A percentile compares a stretch with the other conserved stretches of the same genome.
Evolutionary conservation across 129 eudicot species (phyloP).

Genomic region (Artemisia annua): DNA sequence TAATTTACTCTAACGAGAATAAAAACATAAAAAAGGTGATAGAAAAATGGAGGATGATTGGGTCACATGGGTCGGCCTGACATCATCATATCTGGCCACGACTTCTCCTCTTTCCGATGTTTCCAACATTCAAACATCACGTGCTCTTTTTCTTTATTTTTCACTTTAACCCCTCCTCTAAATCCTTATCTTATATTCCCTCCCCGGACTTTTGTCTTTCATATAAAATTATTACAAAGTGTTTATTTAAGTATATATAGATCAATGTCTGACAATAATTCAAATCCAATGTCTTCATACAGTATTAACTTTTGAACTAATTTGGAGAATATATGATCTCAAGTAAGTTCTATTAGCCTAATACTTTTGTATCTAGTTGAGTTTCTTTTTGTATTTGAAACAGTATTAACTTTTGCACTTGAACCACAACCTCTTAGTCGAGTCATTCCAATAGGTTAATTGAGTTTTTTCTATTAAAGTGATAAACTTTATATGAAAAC

Average conservation of each 20-base stretch:
- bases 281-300: not conserved
- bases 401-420: too few relatives aligned
- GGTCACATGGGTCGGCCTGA: constrained; percentile 52
- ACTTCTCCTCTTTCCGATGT: constrained; percentile 51
- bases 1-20: not conserved
- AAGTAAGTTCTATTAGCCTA: too few relatives aligned
- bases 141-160: constrained; percentile 23
- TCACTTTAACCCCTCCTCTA: constrained; percentile 4
- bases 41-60: constrained; percentile 34
- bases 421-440: too few relatives aligned
- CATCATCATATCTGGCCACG: constrained; percentile 76
- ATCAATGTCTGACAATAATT: constrained; percentile 1
- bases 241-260: not conserved
- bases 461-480: too few relatives aligned
- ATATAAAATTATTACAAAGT: not conserved
- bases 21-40: not conserved
- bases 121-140: constrained; percentile 68
- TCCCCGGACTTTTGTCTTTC: not conserved
- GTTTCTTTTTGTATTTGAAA: too few relatives aligned
- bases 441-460: too few relatives aligned
- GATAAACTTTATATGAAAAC: too few relatives aligned
- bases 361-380: too few relatives aligned
- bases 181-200: not conserved
- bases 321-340: too few relatives aligned
- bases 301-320: too few relatives aligned